Conservation (phyloP, 768 basidiomycete genomes). For the Mycena vulgaris region DNA sequence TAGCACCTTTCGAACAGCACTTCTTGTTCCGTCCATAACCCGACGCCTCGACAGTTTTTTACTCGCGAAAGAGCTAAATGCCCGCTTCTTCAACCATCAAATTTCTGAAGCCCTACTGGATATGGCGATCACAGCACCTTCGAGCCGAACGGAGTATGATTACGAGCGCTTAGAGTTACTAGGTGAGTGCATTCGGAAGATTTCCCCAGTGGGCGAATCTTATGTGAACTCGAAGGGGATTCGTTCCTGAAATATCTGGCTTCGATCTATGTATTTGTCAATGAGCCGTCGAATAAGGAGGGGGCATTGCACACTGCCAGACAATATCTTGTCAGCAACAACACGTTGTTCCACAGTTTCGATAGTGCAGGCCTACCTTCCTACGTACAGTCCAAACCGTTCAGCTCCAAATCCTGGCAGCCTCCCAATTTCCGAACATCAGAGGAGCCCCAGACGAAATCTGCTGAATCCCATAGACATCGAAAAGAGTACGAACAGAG, state of each 20-base stretch:
- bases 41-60: constrained; percentile 81
- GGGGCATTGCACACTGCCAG: constrained; percentile 77
- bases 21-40: constrained; percentile 82
- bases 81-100: constrained; percentile 72
- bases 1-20: constrained; percentile 78
- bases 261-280: constrained; percentile 82
- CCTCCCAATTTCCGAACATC: constrained; percentile 60
- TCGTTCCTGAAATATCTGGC: constrained; percentile 87
- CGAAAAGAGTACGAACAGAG: constrained; percentile 58
- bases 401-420: constrained; percentile 76
- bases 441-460: constrained; percentile 14
- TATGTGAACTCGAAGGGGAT: constrained; percentile 67
- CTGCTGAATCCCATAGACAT: constrained; percentile 22
- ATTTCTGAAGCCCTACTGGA: constrained; percentile 75
- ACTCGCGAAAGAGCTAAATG: constrained; percentile 85
- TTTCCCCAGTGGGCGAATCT: constrained; percentile 19
- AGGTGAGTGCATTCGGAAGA: constrained; percentile 60
- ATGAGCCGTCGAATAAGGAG: constrained; percentile 74
- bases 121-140: constrained; percentile 78
- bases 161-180: constrained; percentile 91
- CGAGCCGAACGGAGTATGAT: constrained; percentile 78
- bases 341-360: constrained; percentile 70
- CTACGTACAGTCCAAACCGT: constrained; percentile 82
- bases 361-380: constrained; percentile 73
- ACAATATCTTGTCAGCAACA: constrained; percentile 83